A percentile compares a stretch with the other conserved stretches of the same genome.
Evolutionary conservation across 306 rosid genomes (phyloP).

Genomic region (Betula pendula): DNA sequence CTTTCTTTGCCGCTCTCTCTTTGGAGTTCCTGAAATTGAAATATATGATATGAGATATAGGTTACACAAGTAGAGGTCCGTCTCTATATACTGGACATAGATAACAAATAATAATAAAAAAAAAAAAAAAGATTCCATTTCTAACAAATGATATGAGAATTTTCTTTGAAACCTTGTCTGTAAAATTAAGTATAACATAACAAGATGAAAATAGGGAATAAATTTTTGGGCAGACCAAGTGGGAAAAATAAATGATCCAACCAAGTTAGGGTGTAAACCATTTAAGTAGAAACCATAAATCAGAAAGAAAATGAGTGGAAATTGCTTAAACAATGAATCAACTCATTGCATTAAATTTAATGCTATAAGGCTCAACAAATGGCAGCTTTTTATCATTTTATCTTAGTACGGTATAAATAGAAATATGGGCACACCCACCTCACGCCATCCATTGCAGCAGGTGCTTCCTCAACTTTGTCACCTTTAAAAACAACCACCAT

Average conservation of each 20-base stretch:
- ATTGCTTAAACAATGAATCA: neutral
- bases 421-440: slow-evolving; percentile 48
- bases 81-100: neutral
- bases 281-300: neutral
- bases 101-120: neutral
- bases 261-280: no score
- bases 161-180: neutral
- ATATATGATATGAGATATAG: slow-evolving; percentile 14
- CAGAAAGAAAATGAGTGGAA: neutral
- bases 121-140: neutral
- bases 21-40: slow-evolving; percentile 51
- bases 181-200: neutral
- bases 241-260: no score
- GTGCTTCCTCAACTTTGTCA: slow-evolving; percentile 49
- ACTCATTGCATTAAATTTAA: neutral
- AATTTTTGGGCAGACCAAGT: neutral
- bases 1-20: slow-evolving; percentile 39
- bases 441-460: slow-evolving; percentile 33
- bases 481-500: slow-evolving; percentile 40
- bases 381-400: slow-evolving; percentile 11
- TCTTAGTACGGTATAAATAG: neutral
- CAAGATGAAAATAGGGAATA: neutral
- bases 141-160: neutral
- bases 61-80: neutral
- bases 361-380: slow-evolving; percentile 4